Evolutionary conservation across 2,329 filamentous ascomycete species (phyloP).

Genomic region (Aspergillaceae sp.): DNA sequence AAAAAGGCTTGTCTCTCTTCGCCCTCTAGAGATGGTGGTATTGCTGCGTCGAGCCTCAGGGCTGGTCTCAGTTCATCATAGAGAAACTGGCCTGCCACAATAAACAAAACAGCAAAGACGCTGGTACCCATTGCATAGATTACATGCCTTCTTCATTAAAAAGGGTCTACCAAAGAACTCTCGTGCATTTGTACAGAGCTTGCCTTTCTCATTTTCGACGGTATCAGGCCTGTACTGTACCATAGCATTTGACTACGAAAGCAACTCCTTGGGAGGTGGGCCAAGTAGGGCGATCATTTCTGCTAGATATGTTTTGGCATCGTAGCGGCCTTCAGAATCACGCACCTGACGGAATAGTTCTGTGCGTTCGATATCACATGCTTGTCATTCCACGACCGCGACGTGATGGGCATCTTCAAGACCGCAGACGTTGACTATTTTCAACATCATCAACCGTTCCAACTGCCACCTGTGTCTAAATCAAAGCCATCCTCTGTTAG

Average conservation of each 20-base stretch:
- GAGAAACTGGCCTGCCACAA: conserved; percentile 22
- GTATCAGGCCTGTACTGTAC: conserved; percentile 19
- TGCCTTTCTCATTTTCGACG: conserved; percentile 20
- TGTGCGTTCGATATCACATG: conserved; percentile 32
- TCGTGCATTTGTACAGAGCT: conserved; percentile 23
- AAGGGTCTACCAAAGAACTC: conserved; percentile 32
- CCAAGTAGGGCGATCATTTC: conserved; percentile 38
- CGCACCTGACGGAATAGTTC: conserved; percentile 30
- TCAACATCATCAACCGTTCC: conserved; percentile 19
- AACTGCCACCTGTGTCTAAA: conserved; percentile 16
- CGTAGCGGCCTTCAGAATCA: conserved; percentile 27
- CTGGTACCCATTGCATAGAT: conserved; percentile 6
- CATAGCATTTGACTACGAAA: conserved; percentile 27
- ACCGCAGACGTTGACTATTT: conserved; percentile 19
- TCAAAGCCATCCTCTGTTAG: conserved; percentile 12
- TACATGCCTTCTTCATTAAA: conserved; percentile 25
- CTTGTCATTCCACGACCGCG: conserved; percentile 21
- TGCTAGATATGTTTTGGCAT: conserved; percentile 31
- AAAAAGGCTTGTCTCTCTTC: conserved; percentile 22
- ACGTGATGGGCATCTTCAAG: conserved; percentile 21
- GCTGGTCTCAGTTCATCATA: conserved; percentile 25
- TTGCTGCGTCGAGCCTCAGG: conserved; percentile 19
- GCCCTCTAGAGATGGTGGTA: conserved; percentile 17
- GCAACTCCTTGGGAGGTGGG: conserved; percentile 27
- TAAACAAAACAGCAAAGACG: conserved; percentile 13